Evolutionary conservation across 768 basidiomycete genomes (phyloP).

Genomic region (Suillus placidus): DNA sequence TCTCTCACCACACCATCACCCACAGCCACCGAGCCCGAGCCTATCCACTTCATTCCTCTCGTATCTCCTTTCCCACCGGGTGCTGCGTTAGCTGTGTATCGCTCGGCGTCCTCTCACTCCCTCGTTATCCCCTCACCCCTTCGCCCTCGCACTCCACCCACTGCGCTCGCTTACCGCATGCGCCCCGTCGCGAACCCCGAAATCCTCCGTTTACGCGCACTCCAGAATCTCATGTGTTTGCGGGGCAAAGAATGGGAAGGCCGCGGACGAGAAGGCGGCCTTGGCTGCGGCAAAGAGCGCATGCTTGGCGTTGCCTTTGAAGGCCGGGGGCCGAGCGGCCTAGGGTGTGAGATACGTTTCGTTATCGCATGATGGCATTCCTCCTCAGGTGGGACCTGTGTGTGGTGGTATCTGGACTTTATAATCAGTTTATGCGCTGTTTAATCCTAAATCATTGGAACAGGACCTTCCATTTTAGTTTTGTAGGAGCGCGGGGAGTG

Average conservation of each 20-base stretch:
- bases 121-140: slow-evolving; percentile 45
- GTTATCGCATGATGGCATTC: slow-evolving; percentile 29
- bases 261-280: slow-evolving; percentile 47
- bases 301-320: slow-evolving; percentile 63
- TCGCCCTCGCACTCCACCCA: slow-evolving; percentile 40
- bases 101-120: slow-evolving; percentile 38
- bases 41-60: slow-evolving; percentile 46
- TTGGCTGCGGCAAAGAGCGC: slow-evolving; percentile 60
- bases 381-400: slow-evolving; percentile 5
- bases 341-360: slow-evolving; percentile 45
- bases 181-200: slow-evolving; percentile 64
- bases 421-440: slow-evolving; percentile 35
- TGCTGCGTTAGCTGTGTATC: slow-evolving; percentile 28
- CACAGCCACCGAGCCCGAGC: slow-evolving; percentile 17
- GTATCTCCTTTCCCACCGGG: slow-evolving; percentile 37
- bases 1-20: slow-evolving; percentile 18
- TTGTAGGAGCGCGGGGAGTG: background rate
- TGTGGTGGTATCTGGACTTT: slow-evolving; percentile 21
- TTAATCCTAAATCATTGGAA: slow-evolving; percentile 35
- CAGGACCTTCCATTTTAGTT: slow-evolving; percentile 1
- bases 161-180: slow-evolving; percentile 45
- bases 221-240: slow-evolving; percentile 55
- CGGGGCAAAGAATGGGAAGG: slow-evolving; percentile 52
- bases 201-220: slow-evolving; percentile 59
- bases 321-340: slow-evolving; percentile 56